Percentiles rank a stretch among this genome's conserved stretches.
Evolutionary conservation across 345 rosid species (phyloP).

Genomic region (Lumnitzera littorea): DNA sequence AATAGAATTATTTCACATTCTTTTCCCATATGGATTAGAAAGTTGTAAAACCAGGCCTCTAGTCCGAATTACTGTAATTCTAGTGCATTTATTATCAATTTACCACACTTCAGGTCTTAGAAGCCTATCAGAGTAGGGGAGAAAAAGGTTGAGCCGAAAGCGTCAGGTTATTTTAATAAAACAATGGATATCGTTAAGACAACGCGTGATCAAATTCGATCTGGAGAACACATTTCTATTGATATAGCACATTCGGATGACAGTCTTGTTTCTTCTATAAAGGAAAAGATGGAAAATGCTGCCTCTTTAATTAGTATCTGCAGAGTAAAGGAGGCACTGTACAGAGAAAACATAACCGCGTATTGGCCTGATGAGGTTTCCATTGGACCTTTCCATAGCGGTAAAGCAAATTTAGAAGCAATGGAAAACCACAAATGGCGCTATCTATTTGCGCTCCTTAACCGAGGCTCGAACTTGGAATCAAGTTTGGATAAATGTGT

Average conservation of each 20-base stretch:
- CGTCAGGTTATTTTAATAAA: background rate
- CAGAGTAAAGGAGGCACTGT: slow-evolving; percentile 14
- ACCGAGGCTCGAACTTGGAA: slow-evolving; percentile 26
- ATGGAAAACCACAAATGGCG: slow-evolving; percentile 43
- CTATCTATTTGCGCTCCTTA: slow-evolving; percentile 33
- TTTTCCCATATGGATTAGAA: no score
- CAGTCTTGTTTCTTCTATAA: slow-evolving; percentile 22
- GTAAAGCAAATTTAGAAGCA: background rate
- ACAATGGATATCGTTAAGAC: background rate
- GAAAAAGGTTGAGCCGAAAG: background rate
- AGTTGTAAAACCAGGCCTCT: no score
- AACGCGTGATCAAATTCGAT: background rate
- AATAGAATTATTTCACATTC: no score
- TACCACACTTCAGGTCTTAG: background rate
- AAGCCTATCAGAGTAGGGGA: background rate
- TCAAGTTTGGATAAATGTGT: slow-evolving; percentile 29
- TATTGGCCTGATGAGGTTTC: slow-evolving; percentile 30
- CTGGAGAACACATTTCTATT: slow-evolving; percentile 20
- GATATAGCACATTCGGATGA: slow-evolving; percentile 13
- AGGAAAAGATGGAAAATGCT: slow-evolving; percentile 24
- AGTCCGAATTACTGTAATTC: no score
- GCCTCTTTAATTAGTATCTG: slow-evolving; percentile 25
- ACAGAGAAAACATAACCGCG: background rate
- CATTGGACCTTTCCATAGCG: slow-evolving; percentile 39
- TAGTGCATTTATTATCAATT: background rate